phyloP scores from a whole-genome alignment of 2,329 filamentous ascomycete genomes.

The Arthrobotrys sinensis region DNA sequence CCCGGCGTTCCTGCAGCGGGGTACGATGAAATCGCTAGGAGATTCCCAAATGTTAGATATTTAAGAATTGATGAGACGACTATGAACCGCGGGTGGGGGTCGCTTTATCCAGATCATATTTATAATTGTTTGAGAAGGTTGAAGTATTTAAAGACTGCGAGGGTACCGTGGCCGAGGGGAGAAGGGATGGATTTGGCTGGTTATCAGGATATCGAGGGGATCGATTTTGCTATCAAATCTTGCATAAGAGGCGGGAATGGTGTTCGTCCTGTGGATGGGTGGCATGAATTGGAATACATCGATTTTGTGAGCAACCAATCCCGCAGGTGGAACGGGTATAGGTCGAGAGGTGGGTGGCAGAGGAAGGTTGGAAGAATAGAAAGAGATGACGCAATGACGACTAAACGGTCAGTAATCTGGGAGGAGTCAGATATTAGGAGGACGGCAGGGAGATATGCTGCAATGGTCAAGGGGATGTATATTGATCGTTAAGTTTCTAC shows the following conservation, averaged over 20 bases:
- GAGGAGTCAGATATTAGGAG: slow-evolving; percentile 12
- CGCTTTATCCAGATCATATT: background rate
- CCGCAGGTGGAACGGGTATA: background rate
- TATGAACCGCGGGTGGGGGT: background rate
- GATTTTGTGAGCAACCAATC: slow-evolving; percentile 19
- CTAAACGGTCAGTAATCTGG: background rate
- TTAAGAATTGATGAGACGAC: background rate
- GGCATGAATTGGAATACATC: slow-evolving; percentile 16
- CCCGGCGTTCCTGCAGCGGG: slow-evolving; percentile 1
- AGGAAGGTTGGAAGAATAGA: slow-evolving; percentile 4
- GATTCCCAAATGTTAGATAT: slow-evolving; percentile 2
- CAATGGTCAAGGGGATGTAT: slow-evolving; percentile 12
- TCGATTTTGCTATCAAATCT: background rate
- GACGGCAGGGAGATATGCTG: background rate
- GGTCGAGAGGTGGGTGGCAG: background rate
- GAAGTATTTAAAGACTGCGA: background rate
- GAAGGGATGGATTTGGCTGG: background rate
- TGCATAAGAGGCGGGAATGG: background rate
- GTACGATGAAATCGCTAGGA: slow-evolving; percentile 11
- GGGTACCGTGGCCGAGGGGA: slow-evolving; percentile 16
- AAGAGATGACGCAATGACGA: background rate
- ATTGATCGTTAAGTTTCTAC: background rate
- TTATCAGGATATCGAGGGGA: background rate
- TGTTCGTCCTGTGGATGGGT: background rate
- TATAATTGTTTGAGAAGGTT: slow-evolving; percentile 6